phyloP scores from a whole-genome alignment of 2,329 filamentous ascomycete genomes.

The Magnaporthiopsis incrustans region DNA sequence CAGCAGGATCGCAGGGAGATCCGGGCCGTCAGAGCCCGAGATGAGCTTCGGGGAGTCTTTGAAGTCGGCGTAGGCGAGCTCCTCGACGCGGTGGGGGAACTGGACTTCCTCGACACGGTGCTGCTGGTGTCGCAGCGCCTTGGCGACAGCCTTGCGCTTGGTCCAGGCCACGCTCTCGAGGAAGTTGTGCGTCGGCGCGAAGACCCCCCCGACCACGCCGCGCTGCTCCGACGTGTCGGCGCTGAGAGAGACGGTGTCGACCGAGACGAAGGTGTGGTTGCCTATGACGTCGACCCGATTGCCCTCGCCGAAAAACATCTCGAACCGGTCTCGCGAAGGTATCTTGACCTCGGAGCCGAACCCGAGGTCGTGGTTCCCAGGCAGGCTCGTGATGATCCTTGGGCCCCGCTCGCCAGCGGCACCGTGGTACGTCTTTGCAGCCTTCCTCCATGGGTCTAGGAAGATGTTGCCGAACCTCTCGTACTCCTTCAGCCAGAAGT shows the following conservation, averaged over 20 bases:
- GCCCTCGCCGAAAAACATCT: conserved; percentile 81
- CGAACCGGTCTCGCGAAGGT: conserved; percentile 74
- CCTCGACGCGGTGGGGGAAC: conserved; percentile 53
- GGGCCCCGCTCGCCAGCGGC: conserved; percentile 56
- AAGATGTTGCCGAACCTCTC: conserved; percentile 81
- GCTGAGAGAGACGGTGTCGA: conserved; percentile 83
- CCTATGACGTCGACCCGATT: conserved; percentile 87
- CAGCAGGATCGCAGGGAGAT: conserved; percentile 81
- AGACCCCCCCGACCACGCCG: conserved; percentile 55
- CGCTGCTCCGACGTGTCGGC: conserved; percentile 51
- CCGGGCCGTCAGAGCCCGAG: conserved; percentile 33
- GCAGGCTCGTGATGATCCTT: conserved; percentile 76
- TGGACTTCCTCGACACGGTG: conserved; percentile 48
- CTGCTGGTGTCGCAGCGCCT: conserved; percentile 58
- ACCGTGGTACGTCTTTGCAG: conserved; percentile 34
- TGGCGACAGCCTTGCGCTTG: conserved; percentile 60
- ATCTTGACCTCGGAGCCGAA: conserved; percentile 80
- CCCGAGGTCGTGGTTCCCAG: conserved; percentile 91
- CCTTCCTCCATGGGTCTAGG: conserved; percentile 58
- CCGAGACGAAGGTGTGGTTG: conserved; percentile 90
- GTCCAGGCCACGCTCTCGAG: conserved; percentile 55
- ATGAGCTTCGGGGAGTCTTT: conserved; percentile 31
- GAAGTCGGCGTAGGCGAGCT: conserved; percentile 37
- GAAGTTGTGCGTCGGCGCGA: conserved; percentile 69
- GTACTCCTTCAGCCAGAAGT: conserved; percentile 84